Evolutionary conservation across 176 grass and related monocot species (phyloP).

Genomic region (Oryza longistaminata): DNA sequence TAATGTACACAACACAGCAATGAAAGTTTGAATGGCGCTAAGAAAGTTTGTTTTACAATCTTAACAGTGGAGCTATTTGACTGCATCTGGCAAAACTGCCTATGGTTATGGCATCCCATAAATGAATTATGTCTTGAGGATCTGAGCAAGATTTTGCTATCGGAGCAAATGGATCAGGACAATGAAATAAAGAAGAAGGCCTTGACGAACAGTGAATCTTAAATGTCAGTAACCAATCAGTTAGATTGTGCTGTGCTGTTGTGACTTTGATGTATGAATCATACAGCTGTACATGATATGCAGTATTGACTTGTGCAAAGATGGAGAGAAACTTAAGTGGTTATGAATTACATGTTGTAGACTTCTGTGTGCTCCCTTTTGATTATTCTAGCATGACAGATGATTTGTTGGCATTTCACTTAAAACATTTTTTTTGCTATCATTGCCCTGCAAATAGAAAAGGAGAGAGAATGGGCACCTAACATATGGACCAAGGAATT

Average conservation of each 20-base stretch:
- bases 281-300: constrained; percentile 10
- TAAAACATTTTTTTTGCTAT: not conserved
- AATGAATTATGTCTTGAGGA: not conserved
- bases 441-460: not conserved
- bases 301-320: constrained; percentile 7
- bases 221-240: not conserved
- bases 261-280: not conserved
- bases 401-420: constrained; percentile 24
- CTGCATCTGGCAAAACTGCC: not conserved
- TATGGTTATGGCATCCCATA: not conserved
- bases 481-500: constrained; percentile 30
- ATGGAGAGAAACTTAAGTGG: constrained; percentile 3
- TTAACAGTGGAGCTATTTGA: not conserved
- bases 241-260: constrained; percentile 4
- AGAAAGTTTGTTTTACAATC: not conserved
- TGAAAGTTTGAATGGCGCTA: not conserved
- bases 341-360: not conserved
- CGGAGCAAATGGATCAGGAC: not conserved
- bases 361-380: not conserved
- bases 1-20: not conserved
- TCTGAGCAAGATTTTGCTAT: not conserved
- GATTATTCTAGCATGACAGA: not conserved
- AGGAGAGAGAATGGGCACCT: not conserved
- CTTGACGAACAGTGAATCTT: not conserved
- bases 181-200: not conserved